These are phyloP conservation scores for Aureobasidium subglaciale DNA, from an alignment of 2,329 filamentous ascomycete species.

Conservation along the genomic window DNA sequence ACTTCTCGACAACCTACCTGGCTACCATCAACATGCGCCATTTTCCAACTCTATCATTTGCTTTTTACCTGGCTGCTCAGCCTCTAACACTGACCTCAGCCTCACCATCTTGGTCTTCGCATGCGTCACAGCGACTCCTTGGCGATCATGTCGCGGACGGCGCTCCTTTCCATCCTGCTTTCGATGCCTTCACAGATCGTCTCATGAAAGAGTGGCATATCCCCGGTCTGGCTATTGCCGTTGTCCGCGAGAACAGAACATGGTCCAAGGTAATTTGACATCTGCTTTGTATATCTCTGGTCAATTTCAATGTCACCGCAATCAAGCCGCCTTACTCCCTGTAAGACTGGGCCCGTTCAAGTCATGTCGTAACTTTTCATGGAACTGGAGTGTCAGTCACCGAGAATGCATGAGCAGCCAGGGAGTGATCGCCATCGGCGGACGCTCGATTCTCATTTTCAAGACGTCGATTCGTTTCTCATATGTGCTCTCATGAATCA, in stretches of 20 bases:
- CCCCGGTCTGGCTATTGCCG: conserved; percentile 19
- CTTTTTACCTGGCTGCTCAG: neutral
- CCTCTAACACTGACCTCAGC: neutral
- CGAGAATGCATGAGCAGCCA: no score
- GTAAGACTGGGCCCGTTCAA: no score
- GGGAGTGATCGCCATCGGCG: no score
- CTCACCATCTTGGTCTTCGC: neutral
- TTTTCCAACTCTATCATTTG: neutral
- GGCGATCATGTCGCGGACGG: neutral
- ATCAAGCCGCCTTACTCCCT: no score
- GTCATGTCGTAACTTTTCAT: no score
- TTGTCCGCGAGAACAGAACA: conserved; percentile 17
- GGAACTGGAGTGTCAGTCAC: no score
- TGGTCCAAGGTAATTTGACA: conserved; percentile 18
- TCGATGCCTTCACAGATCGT: conserved; percentile 17
- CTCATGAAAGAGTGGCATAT: conserved; percentile 19
- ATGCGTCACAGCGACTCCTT: neutral
- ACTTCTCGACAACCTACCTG: neutral
- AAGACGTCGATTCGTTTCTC: no score
- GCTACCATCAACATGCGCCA: neutral
- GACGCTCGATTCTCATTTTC: no score
- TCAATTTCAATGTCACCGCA: neutral
- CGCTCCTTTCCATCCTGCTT: conserved; percentile 12
- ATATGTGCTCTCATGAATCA: no score
- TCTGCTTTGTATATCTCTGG: neutral